Evolutionary conservation across 2,329 filamentous ascomycete genomes (phyloP), one percentile per base, ranked within the genome.

Genomic region (Aureobasidium lini): DNA sequence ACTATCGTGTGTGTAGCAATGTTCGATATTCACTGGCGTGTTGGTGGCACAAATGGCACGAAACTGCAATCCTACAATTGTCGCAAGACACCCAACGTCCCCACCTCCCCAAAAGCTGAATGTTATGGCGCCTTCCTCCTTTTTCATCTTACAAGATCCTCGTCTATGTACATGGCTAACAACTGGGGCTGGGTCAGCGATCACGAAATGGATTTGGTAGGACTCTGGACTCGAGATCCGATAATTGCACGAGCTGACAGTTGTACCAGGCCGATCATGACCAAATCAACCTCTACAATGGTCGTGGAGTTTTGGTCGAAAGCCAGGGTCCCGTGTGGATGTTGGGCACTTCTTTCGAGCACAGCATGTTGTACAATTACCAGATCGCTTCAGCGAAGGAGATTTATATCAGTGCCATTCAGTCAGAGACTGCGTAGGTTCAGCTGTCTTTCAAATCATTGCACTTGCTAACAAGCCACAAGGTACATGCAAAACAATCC

Each of bases 161-260:
- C 75, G 1, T 85, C 84, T 2, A 80, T 86, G 42, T 95, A 95
- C 73, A 77, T 95, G 59, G 90, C 95, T 75, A 95, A 96, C 75
- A 86, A 82, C 52, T 96, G 92, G 92, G 85, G 89, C 72, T 96
- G 92, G 92, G 87, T 90, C 32, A 84, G 92, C 0, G 92, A 96
- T 71, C 93, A 96, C 76, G 89, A 95, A 70, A 86, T 96, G 28
- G 92, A 96, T 71, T 80, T 84, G 11, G 53, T 57, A 47, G 31
- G 53, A 46, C 5, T n/a, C 15, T 6, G 15, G 23, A 9, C 15
- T 13, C 1, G 13, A 42, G n/a, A 2, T 48, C 16, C 42, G 4
- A 44, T 11, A 1, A 23, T 23, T 10, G 6, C n/a, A 44, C 2
- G 8, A 2, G 15, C 53, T 48, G 32, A 48, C 28, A 7, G 13